These are phyloP conservation scores for Rhizoclosmatium globosum DNA, from an alignment of 192 early-diverging fungal species.

Conservation along the genomic window DNA sequence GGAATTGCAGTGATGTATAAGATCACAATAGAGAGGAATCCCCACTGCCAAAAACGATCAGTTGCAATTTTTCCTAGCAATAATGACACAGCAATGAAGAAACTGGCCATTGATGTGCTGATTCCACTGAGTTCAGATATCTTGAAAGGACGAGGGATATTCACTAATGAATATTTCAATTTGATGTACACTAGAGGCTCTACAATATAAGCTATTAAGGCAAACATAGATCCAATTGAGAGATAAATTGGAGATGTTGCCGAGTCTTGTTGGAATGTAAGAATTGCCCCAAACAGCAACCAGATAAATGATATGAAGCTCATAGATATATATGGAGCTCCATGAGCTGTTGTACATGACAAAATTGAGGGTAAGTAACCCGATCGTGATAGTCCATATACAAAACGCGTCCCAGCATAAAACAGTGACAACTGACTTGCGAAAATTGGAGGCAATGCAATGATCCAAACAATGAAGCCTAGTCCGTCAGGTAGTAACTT, in stretches of 20 bases:
- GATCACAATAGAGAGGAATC: not conserved
- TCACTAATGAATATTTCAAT: not conserved
- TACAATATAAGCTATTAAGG: slow-evolving; percentile 19
- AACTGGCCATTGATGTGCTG: not conserved
- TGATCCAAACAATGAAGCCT: not conserved
- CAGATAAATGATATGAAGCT: not conserved
- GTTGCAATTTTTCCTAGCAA: not conserved
- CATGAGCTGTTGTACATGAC: slow-evolving; percentile 5
- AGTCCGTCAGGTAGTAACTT: not conserved
- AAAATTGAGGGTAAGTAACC: slow-evolving; percentile 18
- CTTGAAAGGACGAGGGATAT: slow-evolving; percentile 12
- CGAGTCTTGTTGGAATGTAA: not conserved
- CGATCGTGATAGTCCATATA: slow-evolving; percentile 20
- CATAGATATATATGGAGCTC: slow-evolving; percentile 7
- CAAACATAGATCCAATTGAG: slow-evolving; percentile 18
- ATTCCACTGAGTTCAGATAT: not conserved
- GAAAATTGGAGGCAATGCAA: slow-evolving; percentile 16
- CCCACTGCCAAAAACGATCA: not conserved
- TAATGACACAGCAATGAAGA: not conserved
- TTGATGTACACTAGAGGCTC: slow-evolving; percentile 26
- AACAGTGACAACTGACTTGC: slow-evolving; percentile 25
- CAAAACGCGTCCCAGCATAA: slow-evolving; percentile 15
- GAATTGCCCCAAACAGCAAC: not conserved
- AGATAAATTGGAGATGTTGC: slow-evolving; percentile 6
- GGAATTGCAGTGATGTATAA: not conserved